Conservation (phyloP, 495 filamentous ascomycete genomes). For the Neurospora tetrasperma region DNA sequence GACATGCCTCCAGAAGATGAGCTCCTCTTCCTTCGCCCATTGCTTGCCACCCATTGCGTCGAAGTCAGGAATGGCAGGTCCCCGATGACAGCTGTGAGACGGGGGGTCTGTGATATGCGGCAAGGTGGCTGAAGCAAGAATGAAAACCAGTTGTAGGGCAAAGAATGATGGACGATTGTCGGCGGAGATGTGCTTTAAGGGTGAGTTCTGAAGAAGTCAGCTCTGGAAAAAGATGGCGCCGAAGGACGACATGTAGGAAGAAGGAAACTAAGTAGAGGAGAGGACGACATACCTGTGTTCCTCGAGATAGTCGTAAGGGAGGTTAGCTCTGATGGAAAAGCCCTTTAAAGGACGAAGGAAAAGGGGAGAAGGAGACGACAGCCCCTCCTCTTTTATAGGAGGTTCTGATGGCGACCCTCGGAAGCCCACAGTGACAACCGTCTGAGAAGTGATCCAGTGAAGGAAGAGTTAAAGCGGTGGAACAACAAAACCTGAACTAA, state of each 20-base stretch:
- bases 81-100: neutral
- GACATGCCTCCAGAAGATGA: constrained; percentile 28
- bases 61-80: neutral
- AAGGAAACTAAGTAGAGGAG: neutral
- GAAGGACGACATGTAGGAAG: neutral
- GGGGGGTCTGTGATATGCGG: neutral
- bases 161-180: neutral
- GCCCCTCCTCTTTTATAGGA: neutral
- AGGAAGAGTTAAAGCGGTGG: neutral
- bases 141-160: neutral
- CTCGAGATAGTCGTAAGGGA: neutral
- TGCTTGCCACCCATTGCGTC: constrained; percentile 31
- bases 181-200: neutral
- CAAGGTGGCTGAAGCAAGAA: neutral
- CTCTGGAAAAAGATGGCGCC: neutral
- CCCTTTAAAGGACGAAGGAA: neutral
- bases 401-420: neutral
- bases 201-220: neutral
- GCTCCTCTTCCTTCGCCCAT: constrained; percentile 32
- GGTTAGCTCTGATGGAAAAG: neutral
- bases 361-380: neutral
- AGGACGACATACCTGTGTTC: neutral
- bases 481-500: neutral
- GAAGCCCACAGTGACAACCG: neutral
- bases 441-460: neutral